Conservation (phyloP, 768 basidiomycete species). For the Hygrocybe punicea region DNA sequence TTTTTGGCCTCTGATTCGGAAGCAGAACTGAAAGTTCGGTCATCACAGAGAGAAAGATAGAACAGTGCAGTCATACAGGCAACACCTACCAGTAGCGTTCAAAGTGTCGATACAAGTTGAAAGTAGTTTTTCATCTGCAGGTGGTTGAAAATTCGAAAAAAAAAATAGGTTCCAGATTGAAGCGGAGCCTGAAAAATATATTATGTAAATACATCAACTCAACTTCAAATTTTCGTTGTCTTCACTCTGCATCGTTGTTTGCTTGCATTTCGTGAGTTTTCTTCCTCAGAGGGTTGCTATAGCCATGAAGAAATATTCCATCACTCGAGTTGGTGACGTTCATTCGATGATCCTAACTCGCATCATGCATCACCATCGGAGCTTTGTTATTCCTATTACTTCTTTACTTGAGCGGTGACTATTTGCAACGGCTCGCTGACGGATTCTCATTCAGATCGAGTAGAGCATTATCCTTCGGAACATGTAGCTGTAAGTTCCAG, state of each 20-base stretch:
- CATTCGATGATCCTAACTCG: constrained; percentile 66
- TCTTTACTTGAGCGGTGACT: neutral
- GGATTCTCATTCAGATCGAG: neutral
- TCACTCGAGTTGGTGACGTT: constrained; percentile 68
- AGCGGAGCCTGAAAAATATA: constrained; percentile 5
- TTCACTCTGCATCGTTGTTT: neutral
- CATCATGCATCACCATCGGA: constrained; percentile 76
- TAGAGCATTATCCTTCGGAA: neutral
- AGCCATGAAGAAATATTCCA: constrained; percentile 67
- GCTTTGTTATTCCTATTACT: constrained; percentile 20
- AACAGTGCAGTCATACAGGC: constrained; percentile 23
- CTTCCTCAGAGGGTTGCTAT: constrained; percentile 6
- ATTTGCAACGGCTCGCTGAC: too few relatives aligned
- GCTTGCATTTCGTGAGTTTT: constrained; percentile 32
- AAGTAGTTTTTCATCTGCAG: neutral
- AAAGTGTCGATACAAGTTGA: neutral
- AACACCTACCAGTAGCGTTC: neutral
- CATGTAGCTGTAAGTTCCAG: neutral
- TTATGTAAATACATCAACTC: too few relatives aligned
- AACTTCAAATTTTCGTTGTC: too few relatives aligned
- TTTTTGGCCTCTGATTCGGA: constrained; percentile 68
- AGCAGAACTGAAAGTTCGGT: constrained; percentile 68
- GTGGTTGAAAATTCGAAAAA: neutral
- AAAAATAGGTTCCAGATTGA: constrained; percentile 1
- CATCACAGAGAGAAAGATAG: constrained; percentile 9